A percentile compares a stretch with the other conserved stretches of the same genome.
These are phyloP conservation scores for Globisporangium yorkense DNA, from an alignment of 352 stramenopile genomes.

Conservation along the genomic window DNA sequence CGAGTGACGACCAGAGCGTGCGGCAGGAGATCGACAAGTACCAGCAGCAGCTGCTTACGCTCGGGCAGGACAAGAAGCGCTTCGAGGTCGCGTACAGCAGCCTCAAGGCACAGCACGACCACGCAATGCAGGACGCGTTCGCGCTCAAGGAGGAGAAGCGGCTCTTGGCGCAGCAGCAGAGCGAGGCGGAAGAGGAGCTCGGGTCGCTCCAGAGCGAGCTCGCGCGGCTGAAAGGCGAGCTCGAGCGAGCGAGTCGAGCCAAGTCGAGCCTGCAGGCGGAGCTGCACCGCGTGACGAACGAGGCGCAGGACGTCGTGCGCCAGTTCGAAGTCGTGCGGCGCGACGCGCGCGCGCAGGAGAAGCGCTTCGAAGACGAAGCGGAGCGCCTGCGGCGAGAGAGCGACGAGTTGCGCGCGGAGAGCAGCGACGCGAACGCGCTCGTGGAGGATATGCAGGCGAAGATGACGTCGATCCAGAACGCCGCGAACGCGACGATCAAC, in stretches of 20 bases:
- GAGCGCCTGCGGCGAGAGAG: constrained; percentile 44
- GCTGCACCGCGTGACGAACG: constrained; percentile 42
- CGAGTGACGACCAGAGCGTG: constrained; percentile 28
- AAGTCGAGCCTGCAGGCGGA: constrained; percentile 52
- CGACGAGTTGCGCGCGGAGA: constrained; percentile 35
- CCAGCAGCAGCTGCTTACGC: constrained; percentile 25
- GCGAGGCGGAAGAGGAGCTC: constrained; percentile 30
- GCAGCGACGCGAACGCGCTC: constrained; percentile 26
- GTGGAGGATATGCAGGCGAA: constrained; percentile 61
- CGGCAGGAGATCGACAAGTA: constrained; percentile 34
- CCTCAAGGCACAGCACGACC: constrained; percentile 24
- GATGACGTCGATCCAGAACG: constrained; percentile 62
- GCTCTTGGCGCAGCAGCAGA: constrained; percentile 18
- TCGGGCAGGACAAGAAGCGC: constrained; percentile 33
- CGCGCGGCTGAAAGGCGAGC: constrained; percentile 25
- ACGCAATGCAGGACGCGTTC: constrained; percentile 20
- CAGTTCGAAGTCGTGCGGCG: constrained; percentile 58
- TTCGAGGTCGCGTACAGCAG: constrained; percentile 22
- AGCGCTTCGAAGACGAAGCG: constrained; percentile 28
- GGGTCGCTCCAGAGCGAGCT: constrained; percentile 14
- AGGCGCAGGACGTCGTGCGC: constrained; percentile 48
- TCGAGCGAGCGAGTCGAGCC: constrained; percentile 32
- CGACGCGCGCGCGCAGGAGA: constrained; percentile 40
- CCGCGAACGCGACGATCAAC: constrained; percentile 75
- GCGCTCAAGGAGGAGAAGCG: constrained; percentile 31